Conservation (phyloP, 1,139 yeast species). For the Geotrichum europaeum region DNA sequence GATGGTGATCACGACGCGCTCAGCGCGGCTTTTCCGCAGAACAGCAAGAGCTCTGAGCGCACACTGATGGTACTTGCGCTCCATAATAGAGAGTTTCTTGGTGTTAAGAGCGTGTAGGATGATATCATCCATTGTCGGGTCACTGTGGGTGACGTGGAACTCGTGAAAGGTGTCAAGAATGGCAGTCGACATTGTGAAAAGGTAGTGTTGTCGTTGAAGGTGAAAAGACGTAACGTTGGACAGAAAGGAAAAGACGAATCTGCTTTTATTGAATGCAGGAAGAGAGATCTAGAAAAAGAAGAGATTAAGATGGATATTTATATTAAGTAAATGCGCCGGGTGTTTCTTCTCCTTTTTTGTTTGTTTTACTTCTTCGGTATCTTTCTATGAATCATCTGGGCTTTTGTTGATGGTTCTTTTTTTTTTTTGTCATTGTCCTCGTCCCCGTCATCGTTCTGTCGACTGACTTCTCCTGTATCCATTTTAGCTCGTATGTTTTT, state of each 20-base stretch:
- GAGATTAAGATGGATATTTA: neutral
- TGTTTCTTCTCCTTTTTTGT: neutral
- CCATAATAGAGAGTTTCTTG: neutral
- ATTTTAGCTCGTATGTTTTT: neutral
- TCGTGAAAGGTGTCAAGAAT: neutral
- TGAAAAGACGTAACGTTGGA: too few relatives aligned
- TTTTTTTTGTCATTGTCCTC: neutral
- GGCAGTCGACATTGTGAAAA: neutral
- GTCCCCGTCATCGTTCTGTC: neutral
- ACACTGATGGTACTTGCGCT: neutral
- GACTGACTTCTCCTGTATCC: neutral
- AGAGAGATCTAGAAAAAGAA: neutral
- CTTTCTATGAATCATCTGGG: neutral
- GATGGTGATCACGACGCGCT: conserved; percentile 48
- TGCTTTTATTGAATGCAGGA: too few relatives aligned
- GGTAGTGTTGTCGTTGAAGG: neutral
- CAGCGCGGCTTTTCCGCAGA: neutral
- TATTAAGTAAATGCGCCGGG: neutral
- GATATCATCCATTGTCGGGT: neutral
- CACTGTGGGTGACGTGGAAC: neutral
- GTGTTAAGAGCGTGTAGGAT: neutral
- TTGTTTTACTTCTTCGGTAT: neutral
- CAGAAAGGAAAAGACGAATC: too few relatives aligned
- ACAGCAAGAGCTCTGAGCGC: neutral
- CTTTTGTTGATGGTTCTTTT: neutral